These are phyloP conservation scores for Scenedesmus sp. DNA, from an alignment of 163 green algal species.

Conservation along the genomic window DNA sequence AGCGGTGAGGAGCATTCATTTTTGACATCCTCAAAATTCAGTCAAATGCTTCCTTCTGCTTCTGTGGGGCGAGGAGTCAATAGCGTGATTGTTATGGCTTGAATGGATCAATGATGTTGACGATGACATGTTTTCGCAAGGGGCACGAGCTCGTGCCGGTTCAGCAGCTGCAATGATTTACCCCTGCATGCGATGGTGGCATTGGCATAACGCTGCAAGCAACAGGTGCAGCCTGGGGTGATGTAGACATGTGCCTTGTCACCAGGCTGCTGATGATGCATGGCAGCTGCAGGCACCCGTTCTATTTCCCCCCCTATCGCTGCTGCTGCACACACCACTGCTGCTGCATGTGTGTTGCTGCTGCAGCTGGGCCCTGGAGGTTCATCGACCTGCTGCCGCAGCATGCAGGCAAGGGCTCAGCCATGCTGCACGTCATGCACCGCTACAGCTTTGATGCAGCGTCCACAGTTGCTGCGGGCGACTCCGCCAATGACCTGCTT, in stretches of 20 bases:
- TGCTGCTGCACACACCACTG: neutral
- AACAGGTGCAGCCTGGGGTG: neutral
- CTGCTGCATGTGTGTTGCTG: neutral
- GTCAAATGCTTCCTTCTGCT: too few species aligned
- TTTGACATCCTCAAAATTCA: neutral
- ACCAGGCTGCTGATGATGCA: neutral
- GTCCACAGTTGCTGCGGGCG: conserved; percentile 42
- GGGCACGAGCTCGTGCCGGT: too few species aligned
- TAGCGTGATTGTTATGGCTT: too few species aligned
- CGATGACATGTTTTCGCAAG: too few species aligned
- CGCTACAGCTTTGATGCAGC: conserved; percentile 22
- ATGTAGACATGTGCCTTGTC: neutral
- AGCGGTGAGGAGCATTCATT: neutral
- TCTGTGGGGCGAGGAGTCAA: too few species aligned
- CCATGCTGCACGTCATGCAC: conserved; percentile 39
- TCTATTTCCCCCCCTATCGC: neutral
- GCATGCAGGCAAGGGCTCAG: conserved; percentile 45
- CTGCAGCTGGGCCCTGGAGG: neutral
- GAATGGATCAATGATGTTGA: too few species aligned
- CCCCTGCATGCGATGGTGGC: too few species aligned
- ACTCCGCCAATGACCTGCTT: conserved; percentile 42
- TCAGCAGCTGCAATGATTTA: too few species aligned
- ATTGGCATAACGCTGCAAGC: neutral
- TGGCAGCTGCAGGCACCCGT: neutral
- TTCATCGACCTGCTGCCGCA: conserved; percentile 46